Base-by-base conservation (phyloP, 2,329 filamentous ascomycete genomes). In the Biscogniauxia mediterranea region DNA sequence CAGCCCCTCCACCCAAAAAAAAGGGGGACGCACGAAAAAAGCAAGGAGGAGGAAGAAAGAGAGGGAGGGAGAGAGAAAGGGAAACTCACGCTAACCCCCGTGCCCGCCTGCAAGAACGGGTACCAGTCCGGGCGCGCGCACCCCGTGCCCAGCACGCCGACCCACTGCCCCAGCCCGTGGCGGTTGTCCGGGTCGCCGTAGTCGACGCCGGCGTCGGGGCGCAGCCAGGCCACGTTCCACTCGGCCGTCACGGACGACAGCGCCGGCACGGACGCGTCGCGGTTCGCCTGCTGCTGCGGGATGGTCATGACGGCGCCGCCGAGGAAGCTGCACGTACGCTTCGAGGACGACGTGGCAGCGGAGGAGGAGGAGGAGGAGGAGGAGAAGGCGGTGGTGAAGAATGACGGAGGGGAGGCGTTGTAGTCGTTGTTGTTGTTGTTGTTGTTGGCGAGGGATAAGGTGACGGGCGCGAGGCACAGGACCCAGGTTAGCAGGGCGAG, bases 161-260 rank as follows among this genome's bases (percentile, higher is more conserved):
- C 52, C 56, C 54, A 59, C 52, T 61, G 59, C 15, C 50, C 52
- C 13, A 61, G 46, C 11, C 7, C n/a, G 54, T 59, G 61, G 5
- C 42, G 32, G 20, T 59, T 58, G 3, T 55, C 19, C 13, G 52
- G 52, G 20, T 56, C 17, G 17, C 38, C 42, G 8, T 58, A 57
- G 49, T 59, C 46, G 19, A 23, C 38, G n/a, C 50, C 19, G 52
- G 17, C 1, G 17, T n/a, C 20, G 11, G n/a, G 23, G 28, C 58
- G 51, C 20, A 57, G 23, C 58, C 59, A 65, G n/a, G 61, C 61
- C 5, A 63, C 53, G 25, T 63, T 60, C 58, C 59, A 63, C 6
- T 57, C 57, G 1, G 55, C 61, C 1, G 61, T 60, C 2, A 58
- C 58, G 42, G 58, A 61, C 17, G 38, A 20, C 15, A 64, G 25